Conservation (phyloP, 1,139 yeast genomes). For the Candida pseudoviswanathii region DNA sequence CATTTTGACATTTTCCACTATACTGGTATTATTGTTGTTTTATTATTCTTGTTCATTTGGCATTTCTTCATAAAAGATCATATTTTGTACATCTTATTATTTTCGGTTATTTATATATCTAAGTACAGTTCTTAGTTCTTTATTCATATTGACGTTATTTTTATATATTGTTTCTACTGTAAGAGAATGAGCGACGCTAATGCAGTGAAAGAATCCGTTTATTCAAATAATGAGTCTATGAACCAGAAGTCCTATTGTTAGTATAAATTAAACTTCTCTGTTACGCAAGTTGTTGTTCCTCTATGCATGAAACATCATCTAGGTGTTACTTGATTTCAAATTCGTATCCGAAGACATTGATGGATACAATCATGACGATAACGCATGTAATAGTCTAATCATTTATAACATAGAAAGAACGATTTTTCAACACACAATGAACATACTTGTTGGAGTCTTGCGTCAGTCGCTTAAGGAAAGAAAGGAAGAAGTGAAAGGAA, state of each 20-base stretch:
- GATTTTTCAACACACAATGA: no score
- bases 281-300: neutral
- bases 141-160: neutral
- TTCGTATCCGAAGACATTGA: neutral
- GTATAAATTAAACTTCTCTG: neutral
- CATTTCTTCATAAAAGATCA: neutral
- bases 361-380: slow-evolving; percentile 5
- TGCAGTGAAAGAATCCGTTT: no score
- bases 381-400: slow-evolving; percentile 7
- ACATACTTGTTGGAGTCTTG: no score
- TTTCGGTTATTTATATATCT: neutral
- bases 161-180: no score
- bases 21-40: neutral
- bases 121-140: neutral
- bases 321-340: slow-evolving; percentile 7
- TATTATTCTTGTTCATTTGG: neutral
- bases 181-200: no score
- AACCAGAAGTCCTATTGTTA: no score
- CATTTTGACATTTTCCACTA: neutral
- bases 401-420: no score
- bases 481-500: neutral
- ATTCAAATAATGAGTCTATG: no score
- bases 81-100: neutral
- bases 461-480: neutral
- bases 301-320: neutral